These are phyloP conservation scores for Trichoderma koningiopsis DNA, from an alignment of 2,329 filamentous ascomycete genomes.

Conservation along the genomic window DNA sequence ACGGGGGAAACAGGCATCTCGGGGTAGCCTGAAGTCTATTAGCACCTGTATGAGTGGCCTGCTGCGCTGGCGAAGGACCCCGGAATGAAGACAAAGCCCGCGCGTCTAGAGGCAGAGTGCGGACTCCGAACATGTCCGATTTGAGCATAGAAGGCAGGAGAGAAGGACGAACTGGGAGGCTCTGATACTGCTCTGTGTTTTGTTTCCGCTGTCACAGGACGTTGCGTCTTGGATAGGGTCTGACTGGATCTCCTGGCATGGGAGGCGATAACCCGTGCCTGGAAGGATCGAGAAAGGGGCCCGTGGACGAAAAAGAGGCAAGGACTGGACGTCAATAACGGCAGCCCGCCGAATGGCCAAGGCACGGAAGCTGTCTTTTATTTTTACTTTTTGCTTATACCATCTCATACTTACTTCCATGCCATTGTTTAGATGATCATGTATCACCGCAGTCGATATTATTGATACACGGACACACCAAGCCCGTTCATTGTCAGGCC, in stretches of 20 bases:
- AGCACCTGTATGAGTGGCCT: not conserved
- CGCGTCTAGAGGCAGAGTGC: not conserved
- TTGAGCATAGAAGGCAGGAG: not conserved
- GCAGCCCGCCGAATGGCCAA: not conserved
- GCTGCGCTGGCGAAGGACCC: not conserved
- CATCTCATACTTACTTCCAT: not conserved
- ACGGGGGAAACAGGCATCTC: not conserved
- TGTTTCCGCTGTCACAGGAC: conserved; percentile 1
- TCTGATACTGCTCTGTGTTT: not conserved
- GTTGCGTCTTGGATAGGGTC: not conserved
- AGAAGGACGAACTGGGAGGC: not conserved
- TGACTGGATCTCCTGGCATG: not conserved
- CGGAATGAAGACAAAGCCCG: not conserved
- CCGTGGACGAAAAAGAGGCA: not conserved
- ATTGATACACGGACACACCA: not conserved
- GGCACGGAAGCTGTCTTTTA: not conserved
- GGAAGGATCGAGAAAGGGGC: not conserved
- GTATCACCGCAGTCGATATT: not conserved
- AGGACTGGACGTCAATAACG: not conserved
- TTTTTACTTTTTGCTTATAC: not conserved
- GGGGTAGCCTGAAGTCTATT: not conserved
- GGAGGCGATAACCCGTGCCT: not conserved
- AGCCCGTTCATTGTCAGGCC: not conserved
- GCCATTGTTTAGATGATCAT: not conserved
- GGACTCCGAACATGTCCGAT: not conserved